Base-by-base conservation (phyloP, 164 flowering plant species). In the Vitis cinerea region DNA sequence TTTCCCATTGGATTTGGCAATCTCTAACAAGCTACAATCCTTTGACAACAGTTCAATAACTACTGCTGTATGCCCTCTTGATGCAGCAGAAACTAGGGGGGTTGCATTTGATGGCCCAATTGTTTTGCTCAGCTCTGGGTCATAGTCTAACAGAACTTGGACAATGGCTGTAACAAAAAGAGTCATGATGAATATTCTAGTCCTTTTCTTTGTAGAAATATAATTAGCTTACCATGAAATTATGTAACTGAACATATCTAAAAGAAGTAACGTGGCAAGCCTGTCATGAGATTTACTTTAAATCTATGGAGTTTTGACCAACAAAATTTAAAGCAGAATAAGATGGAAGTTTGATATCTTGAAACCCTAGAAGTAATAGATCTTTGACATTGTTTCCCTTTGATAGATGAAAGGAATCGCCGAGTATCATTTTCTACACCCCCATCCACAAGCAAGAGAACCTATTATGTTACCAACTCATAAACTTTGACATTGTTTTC, bases 61-160 rank as follows among this genome's bases (percentile, higher is more conserved):
- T 6, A 92, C 91, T 10, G 77, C 85, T 15, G 78, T 80, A 75
- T 92, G 96, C 49, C 96, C 97, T 73, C 85, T 85, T 30, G 86
- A 59, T 61, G 96, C 94, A 47, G 97, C 97, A 72, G 97, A 78
- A 69, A 90, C 80, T 52, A 92, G 95, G 64, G 97, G 97, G 8
- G 97, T 92, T 58, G 90, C 78, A 79, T 87, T 81, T 59, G 92
- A 84, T 54, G 85, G 92, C 49, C 87, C 89, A 70, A 77, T 37
- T 27, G 93, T 88, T 59, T 77, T 84, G 84, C 90, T 79, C 58
- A 91, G 75, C 49, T 74, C 72, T 11, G 86, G 84, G 49, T 91
- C 91, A 77, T 86, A 85, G 58, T 88, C 87, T 62, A 91, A 77
- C 23, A 91, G 81, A 61, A 86, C 87, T 78, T 85, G 89, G 53